Evolutionary conservation across 306 rosid genomes (phyloP), one percentile per base, ranked within the genome.

Genomic region (Casuarina equisetifolia): DNA sequence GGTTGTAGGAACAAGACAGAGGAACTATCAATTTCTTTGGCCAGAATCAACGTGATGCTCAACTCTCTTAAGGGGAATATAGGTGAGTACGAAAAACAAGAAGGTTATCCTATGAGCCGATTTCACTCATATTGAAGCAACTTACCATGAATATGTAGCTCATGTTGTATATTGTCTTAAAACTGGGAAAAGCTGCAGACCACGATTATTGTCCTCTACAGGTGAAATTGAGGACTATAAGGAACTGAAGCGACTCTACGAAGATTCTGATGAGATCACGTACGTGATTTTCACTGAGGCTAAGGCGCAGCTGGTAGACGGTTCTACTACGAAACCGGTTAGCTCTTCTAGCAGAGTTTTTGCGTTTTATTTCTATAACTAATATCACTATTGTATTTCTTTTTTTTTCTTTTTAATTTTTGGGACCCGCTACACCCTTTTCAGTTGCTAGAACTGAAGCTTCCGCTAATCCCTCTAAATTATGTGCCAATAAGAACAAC

Each of bases 261-360:
- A 45, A 61, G 76, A 84, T 0, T 85, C 85, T 12, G 72, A 85
- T 0, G 89, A 85, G 46, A 73, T 85, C 6, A 68, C 67, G 79
- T 85, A 79, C 3, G 25, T 50, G 61, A 25, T 36, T 50, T 71
- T 71, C 32, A 72, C 74, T 20, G 69, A 73, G 40, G 75, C 61
- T 17, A 55, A 44, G 53, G 76, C 78, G 4, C 54, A 64, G 4
- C 75, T 87, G 4, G 46, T 82, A 52, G 91, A 89, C 35, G 86
- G 93, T 75, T 68, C 85, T 2, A 76, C 87, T n/a, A 77, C 82
- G 36, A 57, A 52, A 69, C 7, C 16, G 88, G 93, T 87, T 6
- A 53, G 83, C 5, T 64, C 5, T 39, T 67, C 6, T 13, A n/a
- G 36, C 3, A 42, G 7, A 46, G 2, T 0, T 46, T 46, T 46